These are phyloP conservation scores for Solanum habrochaites DNA, from an alignment of 257 asterid genomes.

Conservation along the genomic window DNA sequence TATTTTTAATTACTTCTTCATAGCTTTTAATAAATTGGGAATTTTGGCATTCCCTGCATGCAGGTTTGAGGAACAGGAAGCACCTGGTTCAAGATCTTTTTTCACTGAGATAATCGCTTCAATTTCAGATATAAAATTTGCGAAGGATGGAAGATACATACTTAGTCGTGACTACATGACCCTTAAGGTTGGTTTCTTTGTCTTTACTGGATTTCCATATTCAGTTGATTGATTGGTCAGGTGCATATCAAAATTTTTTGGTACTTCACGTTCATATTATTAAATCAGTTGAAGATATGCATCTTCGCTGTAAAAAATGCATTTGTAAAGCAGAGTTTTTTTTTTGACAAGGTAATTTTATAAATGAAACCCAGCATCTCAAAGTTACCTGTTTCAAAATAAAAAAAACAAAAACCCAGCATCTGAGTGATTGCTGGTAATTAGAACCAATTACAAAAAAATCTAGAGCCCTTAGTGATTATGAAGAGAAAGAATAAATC, in stretches of 20 bases:
- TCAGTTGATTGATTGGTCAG: background rate
- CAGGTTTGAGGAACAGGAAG: conserved; percentile 87
- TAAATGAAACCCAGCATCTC: background rate
- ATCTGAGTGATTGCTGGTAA: background rate
- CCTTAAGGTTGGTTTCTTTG: conserved; percentile 44
- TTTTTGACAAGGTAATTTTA: background rate
- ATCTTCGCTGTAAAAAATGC: background rate
- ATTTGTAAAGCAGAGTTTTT: background rate
- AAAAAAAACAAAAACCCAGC: background rate
- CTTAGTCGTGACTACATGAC: conserved; percentile 91
- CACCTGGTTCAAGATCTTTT: conserved; percentile 82
- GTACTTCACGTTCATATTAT: background rate
- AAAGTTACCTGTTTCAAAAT: too few species aligned
- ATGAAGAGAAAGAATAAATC: background rate
- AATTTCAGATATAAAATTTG: conserved; percentile 75
- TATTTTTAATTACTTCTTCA: background rate
- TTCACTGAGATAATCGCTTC: conserved; percentile 87
- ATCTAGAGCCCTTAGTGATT: background rate
- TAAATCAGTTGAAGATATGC: background rate
- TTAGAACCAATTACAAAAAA: background rate
- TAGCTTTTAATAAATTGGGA: background rate
- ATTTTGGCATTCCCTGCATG: background rate
- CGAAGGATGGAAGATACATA: conserved; percentile 66
- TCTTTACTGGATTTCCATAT: background rate
- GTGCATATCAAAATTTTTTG: background rate